A percentile compares a stretch with the other conserved stretches of the same genome.
These are phyloP conservation scores for Leccinum obscurum DNA, from an alignment of 768 basidiomycete species.

Conservation along the genomic window DNA sequence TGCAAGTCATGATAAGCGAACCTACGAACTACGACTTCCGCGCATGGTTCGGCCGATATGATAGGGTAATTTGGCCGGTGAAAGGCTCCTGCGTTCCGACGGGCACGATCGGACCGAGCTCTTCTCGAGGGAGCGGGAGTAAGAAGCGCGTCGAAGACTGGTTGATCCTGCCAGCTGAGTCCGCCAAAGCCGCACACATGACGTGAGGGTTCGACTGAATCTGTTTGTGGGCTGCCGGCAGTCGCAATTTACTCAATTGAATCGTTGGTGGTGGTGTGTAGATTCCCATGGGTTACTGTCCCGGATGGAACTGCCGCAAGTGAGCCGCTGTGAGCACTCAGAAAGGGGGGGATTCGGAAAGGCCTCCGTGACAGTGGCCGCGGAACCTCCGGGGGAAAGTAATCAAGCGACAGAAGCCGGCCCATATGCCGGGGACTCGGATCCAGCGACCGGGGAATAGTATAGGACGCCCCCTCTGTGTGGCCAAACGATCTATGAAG, in stretches of 20 bases:
- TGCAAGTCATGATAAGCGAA: not conserved
- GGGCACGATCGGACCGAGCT: not conserved
- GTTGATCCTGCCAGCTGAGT: not conserved
- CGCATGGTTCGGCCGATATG: not conserved
- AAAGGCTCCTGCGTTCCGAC: not conserved
- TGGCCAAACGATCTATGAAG: not conserved
- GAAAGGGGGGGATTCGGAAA: not conserved
- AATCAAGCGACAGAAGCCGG: not conserved
- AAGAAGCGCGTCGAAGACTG: not conserved
- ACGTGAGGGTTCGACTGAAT: not conserved
- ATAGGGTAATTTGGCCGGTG: not conserved
- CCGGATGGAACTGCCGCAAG: not conserved
- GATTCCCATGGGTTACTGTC: not conserved
- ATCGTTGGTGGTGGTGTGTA: not conserved
- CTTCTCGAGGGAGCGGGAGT: not conserved
- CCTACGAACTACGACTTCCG: not conserved
- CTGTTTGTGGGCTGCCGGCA: not conserved
- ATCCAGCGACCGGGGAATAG: not conserved
- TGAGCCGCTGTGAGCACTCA: constrained; percentile 4
- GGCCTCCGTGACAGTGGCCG: not conserved
- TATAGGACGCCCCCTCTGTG: not conserved
- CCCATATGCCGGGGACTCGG: not conserved
- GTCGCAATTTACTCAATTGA: not conserved
- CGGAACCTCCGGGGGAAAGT: not conserved
- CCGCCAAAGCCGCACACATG: not conserved